Percentiles rank a stretch among this genome's conserved stretches.
phyloP scores from a whole-genome alignment of 495 filamentous ascomycete genomes.

The Aspergillus diversus region DNA sequence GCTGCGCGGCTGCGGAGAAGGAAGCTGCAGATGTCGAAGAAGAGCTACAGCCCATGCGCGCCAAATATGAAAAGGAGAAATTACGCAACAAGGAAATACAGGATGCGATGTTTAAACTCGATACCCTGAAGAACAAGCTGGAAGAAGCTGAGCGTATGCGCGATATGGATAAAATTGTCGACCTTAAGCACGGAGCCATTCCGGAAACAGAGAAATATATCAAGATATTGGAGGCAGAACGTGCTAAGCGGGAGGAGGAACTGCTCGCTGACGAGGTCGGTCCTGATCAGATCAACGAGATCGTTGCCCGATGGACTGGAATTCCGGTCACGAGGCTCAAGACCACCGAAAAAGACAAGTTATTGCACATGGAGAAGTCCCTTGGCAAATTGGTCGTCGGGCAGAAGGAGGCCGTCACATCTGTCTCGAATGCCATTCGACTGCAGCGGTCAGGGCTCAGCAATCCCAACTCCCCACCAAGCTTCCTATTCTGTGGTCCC shows the following conservation, averaged over 20 bases:
- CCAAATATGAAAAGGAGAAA: constrained; percentile 95
- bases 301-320: constrained; percentile 93
- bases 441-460: constrained; percentile 89
- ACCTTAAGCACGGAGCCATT: constrained; percentile 95
- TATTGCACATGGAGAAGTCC: constrained; percentile 89
- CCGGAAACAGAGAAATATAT: constrained; percentile 86
- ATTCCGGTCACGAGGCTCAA: constrained; percentile 93
- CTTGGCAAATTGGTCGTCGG: constrained; percentile 85
- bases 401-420: constrained; percentile 90
- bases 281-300: constrained; percentile 98
- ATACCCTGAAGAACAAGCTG: constrained; percentile 81
- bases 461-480: constrained; percentile 95
- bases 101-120: constrained; percentile 94
- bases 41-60: constrained; percentile 85
- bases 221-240: constrained; percentile 76
- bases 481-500: constrained; percentile 97
- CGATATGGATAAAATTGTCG: constrained; percentile 80
- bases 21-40: constrained; percentile 92
- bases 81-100: constrained; percentile 86
- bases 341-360: constrained; percentile 96
- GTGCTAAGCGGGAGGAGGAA: constrained; percentile 74
- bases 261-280: constrained; percentile 92
- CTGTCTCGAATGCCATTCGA: constrained; percentile 93
- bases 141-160: constrained; percentile 88
- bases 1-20: constrained; percentile 78